phyloP scores from a whole-genome alignment of 148 eudicot species.

The Silene latifolia region DNA sequence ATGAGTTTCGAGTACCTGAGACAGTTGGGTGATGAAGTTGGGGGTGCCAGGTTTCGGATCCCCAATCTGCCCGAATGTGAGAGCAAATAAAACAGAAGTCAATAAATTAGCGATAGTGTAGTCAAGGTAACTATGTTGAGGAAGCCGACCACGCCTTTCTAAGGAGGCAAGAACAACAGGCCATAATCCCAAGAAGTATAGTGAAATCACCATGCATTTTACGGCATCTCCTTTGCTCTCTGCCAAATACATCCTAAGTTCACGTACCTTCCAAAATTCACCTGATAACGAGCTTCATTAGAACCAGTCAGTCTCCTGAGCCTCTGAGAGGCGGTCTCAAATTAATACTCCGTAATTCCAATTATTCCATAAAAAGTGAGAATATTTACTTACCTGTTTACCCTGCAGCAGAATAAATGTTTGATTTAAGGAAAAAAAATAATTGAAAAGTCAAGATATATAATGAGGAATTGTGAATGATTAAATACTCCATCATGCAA shows the following conservation, averaged over 20 bases:
- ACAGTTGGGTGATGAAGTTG: constrained; percentile 65
- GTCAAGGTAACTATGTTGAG: constrained; percentile 91
- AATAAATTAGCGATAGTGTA: constrained; percentile 76
- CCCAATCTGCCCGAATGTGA: constrained; percentile 78
- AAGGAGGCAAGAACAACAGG: constrained; percentile 72
- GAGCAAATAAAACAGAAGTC: constrained; percentile 73
- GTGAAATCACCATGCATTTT: constrained; percentile 62
- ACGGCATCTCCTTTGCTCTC: constrained; percentile 81
- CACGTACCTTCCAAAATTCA: background rate
- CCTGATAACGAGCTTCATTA: background rate
- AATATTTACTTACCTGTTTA: too few relatives aligned
- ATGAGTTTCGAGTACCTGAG: constrained; percentile 42
- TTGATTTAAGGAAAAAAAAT: too few relatives aligned
- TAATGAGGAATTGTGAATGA: background rate
- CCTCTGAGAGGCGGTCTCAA: background rate
- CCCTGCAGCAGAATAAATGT: too few relatives aligned
- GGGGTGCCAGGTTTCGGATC: constrained; percentile 43
- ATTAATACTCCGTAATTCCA: too few relatives aligned
- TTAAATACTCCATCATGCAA: background rate
- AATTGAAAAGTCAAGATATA: too few relatives aligned
- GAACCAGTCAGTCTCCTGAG: too few relatives aligned
- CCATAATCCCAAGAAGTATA: constrained; percentile 84
- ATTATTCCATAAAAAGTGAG: too few relatives aligned
- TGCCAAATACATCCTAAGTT: constrained; percentile 58
- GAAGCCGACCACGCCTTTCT: constrained; percentile 87